Conservation (phyloP, 2,329 filamentous ascomycete species). For the Aspergillus pseudonomiae region DNA sequence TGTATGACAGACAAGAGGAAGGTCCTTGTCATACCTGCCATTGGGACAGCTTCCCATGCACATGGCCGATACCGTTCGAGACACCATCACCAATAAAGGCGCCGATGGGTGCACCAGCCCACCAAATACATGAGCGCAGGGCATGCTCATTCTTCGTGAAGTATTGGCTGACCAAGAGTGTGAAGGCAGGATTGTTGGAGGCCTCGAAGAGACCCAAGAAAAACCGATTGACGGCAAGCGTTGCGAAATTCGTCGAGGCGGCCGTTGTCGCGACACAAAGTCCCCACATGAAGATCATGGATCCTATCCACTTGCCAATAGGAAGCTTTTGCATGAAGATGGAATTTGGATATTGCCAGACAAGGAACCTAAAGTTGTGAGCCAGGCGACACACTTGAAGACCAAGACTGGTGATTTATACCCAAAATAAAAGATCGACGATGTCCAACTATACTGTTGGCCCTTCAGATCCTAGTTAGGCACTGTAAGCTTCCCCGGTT, state of each 20-base stretch:
- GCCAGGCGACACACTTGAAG: background rate
- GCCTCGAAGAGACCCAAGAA: background rate
- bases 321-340: conserved; percentile 2
- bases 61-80: background rate
- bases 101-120: background rate
- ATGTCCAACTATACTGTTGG: background rate
- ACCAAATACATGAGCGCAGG: background rate
- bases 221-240: background rate
- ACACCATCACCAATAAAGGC: background rate
- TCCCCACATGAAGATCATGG: background rate
- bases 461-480: background rate
- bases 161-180: background rate
- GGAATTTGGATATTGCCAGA: background rate
- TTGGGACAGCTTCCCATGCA: background rate
- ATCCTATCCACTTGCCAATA: background rate
- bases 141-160: background rate
- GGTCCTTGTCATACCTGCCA: background rate
- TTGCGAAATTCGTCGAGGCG: background rate
- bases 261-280: background rate
- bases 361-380: background rate
- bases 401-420: background rate
- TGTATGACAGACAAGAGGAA: too few species aligned
- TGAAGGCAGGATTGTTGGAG: background rate
- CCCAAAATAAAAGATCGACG: conserved; percentile 1
- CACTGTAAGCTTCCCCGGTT: background rate